These are phyloP conservation scores for Phytopythium helicoides DNA, from an alignment of 352 stramenopile species.

Conservation along the genomic window DNA sequence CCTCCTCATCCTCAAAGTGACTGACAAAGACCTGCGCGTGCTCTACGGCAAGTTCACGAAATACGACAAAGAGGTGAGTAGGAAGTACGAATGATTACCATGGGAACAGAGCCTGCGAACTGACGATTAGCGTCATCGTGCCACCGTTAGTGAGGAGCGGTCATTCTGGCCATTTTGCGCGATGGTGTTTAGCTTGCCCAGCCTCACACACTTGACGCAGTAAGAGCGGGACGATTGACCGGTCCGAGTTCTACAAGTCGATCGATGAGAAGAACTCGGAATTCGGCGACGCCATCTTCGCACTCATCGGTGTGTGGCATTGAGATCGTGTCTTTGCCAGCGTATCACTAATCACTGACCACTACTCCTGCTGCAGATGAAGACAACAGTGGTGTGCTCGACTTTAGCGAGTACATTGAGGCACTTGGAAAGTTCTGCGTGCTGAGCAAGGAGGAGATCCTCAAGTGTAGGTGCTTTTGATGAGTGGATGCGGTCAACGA, in stretches of 20 bases:
- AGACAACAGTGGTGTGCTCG: constrained; percentile 65
- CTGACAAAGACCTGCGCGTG: constrained; percentile 45
- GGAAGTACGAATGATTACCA: neutral
- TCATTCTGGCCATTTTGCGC: no score
- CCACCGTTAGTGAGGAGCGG: neutral
- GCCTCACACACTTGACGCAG: constrained; percentile 12
- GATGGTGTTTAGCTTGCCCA: no score
- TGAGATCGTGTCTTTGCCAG: no score
- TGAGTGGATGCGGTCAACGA: neutral
- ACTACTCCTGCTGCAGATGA: constrained; percentile 43
- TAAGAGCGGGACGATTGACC: constrained; percentile 69
- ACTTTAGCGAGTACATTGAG: constrained; percentile 79
- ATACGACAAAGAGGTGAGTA: constrained; percentile 62
- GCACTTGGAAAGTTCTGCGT: constrained; percentile 75
- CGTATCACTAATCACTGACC: no score
- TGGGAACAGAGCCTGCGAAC: no score
- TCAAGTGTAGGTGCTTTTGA: constrained; percentile 43
- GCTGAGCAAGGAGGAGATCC: constrained; percentile 67
- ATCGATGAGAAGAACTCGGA: constrained; percentile 68
- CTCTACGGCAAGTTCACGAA: constrained; percentile 58
- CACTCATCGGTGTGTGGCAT: constrained; percentile 56
- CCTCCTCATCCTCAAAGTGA: constrained; percentile 29
- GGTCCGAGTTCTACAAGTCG: constrained; percentile 64
- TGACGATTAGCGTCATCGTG: no score
- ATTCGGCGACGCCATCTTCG: constrained; percentile 72